These are phyloP conservation scores for Trichomonas tenax DNA, from an alignment of 208 protist genomes.

Conservation along the genomic window DNA sequence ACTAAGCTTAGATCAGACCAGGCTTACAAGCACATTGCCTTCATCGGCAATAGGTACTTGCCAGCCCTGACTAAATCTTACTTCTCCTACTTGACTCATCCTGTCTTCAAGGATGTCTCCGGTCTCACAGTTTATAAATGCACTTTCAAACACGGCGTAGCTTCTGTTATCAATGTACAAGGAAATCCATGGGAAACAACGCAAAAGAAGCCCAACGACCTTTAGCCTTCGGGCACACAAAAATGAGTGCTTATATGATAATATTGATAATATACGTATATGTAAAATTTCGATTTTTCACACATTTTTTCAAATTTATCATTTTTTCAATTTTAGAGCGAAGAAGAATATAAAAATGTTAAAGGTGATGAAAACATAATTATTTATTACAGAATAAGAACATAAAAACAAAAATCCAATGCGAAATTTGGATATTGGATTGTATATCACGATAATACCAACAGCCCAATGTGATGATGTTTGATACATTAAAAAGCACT, in stretches of 20 bases:
- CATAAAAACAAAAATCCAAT: no score
- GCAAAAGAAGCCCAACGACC: not conserved
- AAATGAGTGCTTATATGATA: not conserved
- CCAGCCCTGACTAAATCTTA: not conserved
- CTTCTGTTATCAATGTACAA: not conserved
- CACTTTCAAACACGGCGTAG: not conserved
- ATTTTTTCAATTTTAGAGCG: no score
- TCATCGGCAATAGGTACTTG: not conserved
- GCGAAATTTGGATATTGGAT: no score
- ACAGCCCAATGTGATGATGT: no score
- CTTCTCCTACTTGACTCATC: not conserved
- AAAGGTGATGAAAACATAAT: no score
- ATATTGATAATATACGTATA: no score
- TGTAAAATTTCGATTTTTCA: not conserved
- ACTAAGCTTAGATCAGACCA: not conserved
- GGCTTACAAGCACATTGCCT: not conserved
- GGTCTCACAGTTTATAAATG: not conserved
- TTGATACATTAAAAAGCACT: no score
- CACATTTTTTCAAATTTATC: no score
- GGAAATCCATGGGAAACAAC: not conserved
- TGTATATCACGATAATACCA: no score
- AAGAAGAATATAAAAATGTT: no score
- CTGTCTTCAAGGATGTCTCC: not conserved
- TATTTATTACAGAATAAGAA: no score
- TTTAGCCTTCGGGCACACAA: not conserved